Base-by-base conservation (phyloP, 768 basidiomycete species). In the Trametes gibbosa region DNA sequence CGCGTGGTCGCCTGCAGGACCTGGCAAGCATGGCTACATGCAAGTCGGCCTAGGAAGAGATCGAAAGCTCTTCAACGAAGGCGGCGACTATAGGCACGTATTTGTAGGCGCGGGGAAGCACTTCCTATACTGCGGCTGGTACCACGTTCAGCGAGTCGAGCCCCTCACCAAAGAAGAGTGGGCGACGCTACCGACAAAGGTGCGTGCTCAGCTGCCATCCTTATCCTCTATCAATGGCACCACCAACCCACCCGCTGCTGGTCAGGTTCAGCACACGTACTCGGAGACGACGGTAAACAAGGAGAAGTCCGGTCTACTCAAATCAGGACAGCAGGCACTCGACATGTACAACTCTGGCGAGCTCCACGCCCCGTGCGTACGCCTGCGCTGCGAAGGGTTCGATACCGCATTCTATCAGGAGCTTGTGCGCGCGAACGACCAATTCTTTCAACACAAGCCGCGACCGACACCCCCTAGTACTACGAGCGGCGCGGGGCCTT, bases 1-100 rank as follows among this genome's bases (percentile, higher is more conserved):
- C 56, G 79, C 80, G 12, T 84, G 82, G 83, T 79, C 79, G 45
- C 82, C 82, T 2, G 67, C 70, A 5, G 65, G 54, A 1, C 79
- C 81, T 10, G 82, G 82, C 9, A 67, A 77, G 52, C 79, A 83
- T 57, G 82, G 82, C 1, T 84, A 76, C 63, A 79, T 84, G 70
- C 83, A 83, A 46, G 80, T 84, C 25, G 82, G 81, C 17, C 72
- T 83, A 51, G 78, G 78, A 9, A 50, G 60, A 41, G 82, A 83
- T 41, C 70, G 72, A 42, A 69, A 75, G 40, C 74, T 74, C 7
- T 83, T 82, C 63, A 59, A 63, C 64, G 39, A 62, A 63, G 39
- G 69, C 40, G 71, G 77, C 14, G 76, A 79, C 34, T 63, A 69
- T 10, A 75, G 75, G 21, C 75, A 81, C 56, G 58, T 83, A 8